A percentile compares a stretch with the other conserved stretches of the same genome.
These are phyloP conservation scores for Metschnikowia hibisci DNA, from an alignment of 805 yeast species.

Conservation along the genomic window DNA sequence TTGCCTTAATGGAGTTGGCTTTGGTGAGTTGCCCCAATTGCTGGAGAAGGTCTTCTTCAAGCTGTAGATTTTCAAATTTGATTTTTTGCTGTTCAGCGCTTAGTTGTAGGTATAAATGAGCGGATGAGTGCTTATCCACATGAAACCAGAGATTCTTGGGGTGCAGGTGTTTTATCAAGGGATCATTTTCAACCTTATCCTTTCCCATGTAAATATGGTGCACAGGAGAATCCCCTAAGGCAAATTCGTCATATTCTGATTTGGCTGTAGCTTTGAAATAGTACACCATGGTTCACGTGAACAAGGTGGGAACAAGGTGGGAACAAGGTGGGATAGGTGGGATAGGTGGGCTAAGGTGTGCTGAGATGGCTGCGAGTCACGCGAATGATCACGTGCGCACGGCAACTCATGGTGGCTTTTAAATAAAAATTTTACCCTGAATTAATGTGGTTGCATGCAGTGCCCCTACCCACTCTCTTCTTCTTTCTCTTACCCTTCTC, in stretches of 20 bases:
- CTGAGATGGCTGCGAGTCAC: too few relatives aligned
- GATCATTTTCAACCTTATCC: slow-evolving; percentile 64
- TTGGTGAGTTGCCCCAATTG: slow-evolving; percentile 65
- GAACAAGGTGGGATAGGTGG: too few relatives aligned
- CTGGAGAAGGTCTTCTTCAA: slow-evolving; percentile 45
- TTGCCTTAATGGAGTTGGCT: slow-evolving; percentile 73
- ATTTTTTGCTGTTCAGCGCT: slow-evolving; percentile 45
- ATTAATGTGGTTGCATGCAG: too few relatives aligned
- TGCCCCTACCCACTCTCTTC: too few relatives aligned
- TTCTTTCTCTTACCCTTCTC: too few relatives aligned
- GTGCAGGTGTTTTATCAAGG: slow-evolving; percentile 54
- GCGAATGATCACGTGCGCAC: too few relatives aligned
- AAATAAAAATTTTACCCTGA: too few relatives aligned
- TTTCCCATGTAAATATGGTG: slow-evolving; percentile 58
- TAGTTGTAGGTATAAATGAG: slow-evolving; percentile 68
- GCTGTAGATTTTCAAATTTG: slow-evolving; percentile 31
- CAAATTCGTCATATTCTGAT: slow-evolving; percentile 18
- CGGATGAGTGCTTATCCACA: slow-evolving; percentile 71
- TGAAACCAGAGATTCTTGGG: slow-evolving; percentile 77
- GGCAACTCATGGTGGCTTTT: too few relatives aligned
- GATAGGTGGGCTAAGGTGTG: too few relatives aligned
- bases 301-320: too few relatives aligned
- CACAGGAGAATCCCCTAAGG: slow-evolving; percentile 10
- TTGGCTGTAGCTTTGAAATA: slow-evolving; percentile 15
- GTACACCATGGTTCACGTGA: slow-evolving; percentile 17